Evolutionary conservation across 805 yeast genomes (phyloP).

Genomic region (Cyberlindnera japonica): DNA sequence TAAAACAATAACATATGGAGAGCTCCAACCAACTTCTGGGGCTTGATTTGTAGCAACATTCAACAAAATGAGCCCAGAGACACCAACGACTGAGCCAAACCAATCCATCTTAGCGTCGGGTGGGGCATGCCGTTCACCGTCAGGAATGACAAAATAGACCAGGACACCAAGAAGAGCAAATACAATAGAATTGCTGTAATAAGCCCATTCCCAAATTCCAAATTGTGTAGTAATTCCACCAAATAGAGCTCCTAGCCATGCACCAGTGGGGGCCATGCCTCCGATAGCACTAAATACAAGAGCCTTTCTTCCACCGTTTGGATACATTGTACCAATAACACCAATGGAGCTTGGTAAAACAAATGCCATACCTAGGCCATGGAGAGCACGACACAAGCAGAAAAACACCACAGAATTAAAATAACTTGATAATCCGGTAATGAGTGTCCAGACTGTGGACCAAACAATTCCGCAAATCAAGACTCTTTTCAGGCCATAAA

Average conservation of each 20-base stretch:
- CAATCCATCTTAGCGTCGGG: constrained; percentile 39
- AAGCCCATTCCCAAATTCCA: constrained; percentile 51
- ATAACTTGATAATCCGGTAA: constrained; percentile 57
- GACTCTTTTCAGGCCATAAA: constrained; percentile 58
- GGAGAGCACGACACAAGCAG: constrained; percentile 51
- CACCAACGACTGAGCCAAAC: constrained; percentile 54
- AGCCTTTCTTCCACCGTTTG: constrained; percentile 47
- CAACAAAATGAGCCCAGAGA: constrained; percentile 56
- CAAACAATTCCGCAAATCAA: constrained; percentile 53
- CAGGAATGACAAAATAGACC: constrained; percentile 35
- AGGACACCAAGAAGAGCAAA: constrained; percentile 29
- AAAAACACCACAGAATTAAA: constrained; percentile 47
- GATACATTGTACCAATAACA: constrained; percentile 43
- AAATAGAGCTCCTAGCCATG: constrained; percentile 49
- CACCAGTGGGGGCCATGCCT: constrained; percentile 60
- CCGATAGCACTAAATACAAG: constrained; percentile 53
- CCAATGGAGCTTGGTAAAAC: constrained; percentile 60
- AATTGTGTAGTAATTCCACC: constrained; percentile 43
- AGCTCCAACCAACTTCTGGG: constrained; percentile 65
- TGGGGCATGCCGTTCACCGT: constrained; percentile 17
- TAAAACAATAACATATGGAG: constrained; percentile 53
- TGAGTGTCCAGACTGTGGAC: constrained; percentile 52
- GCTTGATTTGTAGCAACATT: constrained; percentile 76
- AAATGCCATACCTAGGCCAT: constrained; percentile 60
- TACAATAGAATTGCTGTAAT: constrained; percentile 38